Evolutionary conservation across 2,329 filamentous ascomycete genomes (phyloP), one percentile per base, ranked within the genome.

Genomic region (Colletotrichum scovillei): DNA sequence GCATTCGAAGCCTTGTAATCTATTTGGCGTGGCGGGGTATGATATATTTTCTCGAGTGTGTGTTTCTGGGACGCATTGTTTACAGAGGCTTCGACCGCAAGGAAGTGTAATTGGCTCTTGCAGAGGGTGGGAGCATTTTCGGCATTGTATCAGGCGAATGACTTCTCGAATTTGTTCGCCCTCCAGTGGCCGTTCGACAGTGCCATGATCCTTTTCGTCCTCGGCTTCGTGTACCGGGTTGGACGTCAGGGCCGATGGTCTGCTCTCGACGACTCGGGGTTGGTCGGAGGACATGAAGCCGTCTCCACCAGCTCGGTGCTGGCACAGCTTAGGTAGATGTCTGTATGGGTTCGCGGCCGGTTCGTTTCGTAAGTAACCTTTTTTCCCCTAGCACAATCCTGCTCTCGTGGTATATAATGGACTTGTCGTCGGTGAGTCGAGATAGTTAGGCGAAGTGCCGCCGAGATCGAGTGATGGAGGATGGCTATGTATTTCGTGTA

Each of bases 31-130:
- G 19, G 90, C 91, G 0, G 94, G 95, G 81, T 96, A 97, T 2
- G 94, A 93, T 71, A 97, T 93, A 74, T 94, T 91, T 60, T 86
- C 85, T 57, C 95, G 89, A 19, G 87, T 81, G 77, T 92, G 89
- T 2, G 91, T 83, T 59, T 89, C 83, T 1, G 95, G 95, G 1
- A 97, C 83, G 81, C 95, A 98, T 63, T 82, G 81, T 78, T 89
- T 91, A 83, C 95, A 98, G 12, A 97, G 82, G 12, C 92, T 92
- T 78, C 92, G 90, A 32, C 95, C 95, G 80, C 95, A 98, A 5
- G 95, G 95, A 5, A 98, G 85, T 0, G 93, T 93, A 69, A 95
- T 87, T 5, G 95, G 94, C 9, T 90, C 86, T 58, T 84, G 86
- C 35, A 97, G 85, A 1, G 93, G 92, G 56, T 85, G 86, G 4